These are phyloP conservation scores for Monosporascus sp. DNA, from an alignment of 2,329 filamentous ascomycete genomes.

Conservation along the genomic window DNA sequence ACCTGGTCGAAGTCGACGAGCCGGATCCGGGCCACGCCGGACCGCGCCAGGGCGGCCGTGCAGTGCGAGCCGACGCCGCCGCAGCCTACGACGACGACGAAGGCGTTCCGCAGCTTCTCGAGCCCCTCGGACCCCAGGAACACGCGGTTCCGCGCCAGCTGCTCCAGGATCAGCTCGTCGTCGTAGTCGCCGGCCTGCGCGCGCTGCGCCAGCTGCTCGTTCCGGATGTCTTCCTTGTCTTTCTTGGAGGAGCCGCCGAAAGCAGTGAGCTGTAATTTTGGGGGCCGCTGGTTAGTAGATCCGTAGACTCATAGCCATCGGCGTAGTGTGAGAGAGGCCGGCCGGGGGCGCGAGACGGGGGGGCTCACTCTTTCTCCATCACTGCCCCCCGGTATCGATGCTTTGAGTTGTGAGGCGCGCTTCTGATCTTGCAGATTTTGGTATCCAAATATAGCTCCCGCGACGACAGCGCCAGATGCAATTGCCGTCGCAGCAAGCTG, in stretches of 20 bases:
- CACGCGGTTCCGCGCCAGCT: constrained; percentile 86
- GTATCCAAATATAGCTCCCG: constrained; percentile 56
- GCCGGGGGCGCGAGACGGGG: not conserved
- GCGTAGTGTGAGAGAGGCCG: not conserved
- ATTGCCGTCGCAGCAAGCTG: constrained; percentile 70
- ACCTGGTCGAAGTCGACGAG: constrained; percentile 98
- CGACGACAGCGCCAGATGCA: constrained; percentile 55
- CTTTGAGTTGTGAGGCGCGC: constrained; percentile 52
- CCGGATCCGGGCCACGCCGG: constrained; percentile 80
- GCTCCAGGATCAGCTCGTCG: constrained; percentile 84
- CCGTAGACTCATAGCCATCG: not conserved
- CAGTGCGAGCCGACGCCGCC: constrained; percentile 95
- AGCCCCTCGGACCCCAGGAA: constrained; percentile 84
- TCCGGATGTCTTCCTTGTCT: constrained; percentile 59
- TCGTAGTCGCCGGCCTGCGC: constrained; percentile 61
- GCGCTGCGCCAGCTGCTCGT: constrained; percentile 51
- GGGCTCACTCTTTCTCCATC: constrained; percentile 32
- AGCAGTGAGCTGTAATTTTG: constrained; percentile 48
- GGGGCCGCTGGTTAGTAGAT: constrained; percentile 14
- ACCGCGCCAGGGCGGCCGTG: constrained; percentile 76
- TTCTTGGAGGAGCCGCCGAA: constrained; percentile 49
- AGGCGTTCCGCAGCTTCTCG: constrained; percentile 70
- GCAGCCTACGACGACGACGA: constrained; percentile 85
- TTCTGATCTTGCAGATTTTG: constrained; percentile 54
- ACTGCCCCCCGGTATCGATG: constrained; percentile 47